Base-by-base conservation (phyloP, 2,329 filamentous ascomycete species). In the Emmonsiellopsis sp. region DNA sequence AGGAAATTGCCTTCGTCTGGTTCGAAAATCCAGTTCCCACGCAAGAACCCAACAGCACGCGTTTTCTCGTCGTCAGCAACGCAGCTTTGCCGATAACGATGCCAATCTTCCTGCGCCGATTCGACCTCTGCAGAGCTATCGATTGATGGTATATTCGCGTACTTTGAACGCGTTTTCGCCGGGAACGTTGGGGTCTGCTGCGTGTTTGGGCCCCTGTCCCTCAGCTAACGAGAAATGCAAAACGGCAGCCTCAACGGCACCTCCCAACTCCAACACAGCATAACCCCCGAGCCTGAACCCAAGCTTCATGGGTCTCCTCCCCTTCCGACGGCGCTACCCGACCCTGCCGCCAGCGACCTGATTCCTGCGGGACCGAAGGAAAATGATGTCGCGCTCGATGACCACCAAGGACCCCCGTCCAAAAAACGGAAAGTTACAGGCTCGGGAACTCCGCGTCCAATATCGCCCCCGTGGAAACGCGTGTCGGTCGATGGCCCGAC, bases 401-500 rank as follows among this genome's bases (percentile, higher is more conserved):
- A 66, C 57, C 55, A 59, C 46, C 67, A 72, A 45, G 71, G 62
- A 32, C 74, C 72, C 33, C 71, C 72, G 48, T 65, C 70, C 6
- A 77, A 77, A 62, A 73, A 69, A 58, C 67, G 72, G 58, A 74
- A 72, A 58, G 61, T 76, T 51, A 66, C 65, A 57, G 69, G 68
- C 31, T 57, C 62, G 50, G 67, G 67, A 21, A 70, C 67, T 31
- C 66, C 72, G n/a, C 68, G 72, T 46, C 66, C 69, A 45, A 60
- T 67, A 42, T 97, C 92, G 58, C 93, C 93, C 59, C 93, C 93
- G 21, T 98, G 93, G 93, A 97, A 93, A 74, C 88, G 83, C 64
- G 80, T 87, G 57, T 80, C 80, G 55, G 88, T 87, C 42, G 87
- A 95, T 32, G 93, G 93, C 0, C 93, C 93, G 21, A 93, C 92